These are phyloP conservation scores for Ilyonectria destructans DNA, from an alignment of 2,329 filamentous ascomycete genomes.

Conservation along the genomic window DNA sequence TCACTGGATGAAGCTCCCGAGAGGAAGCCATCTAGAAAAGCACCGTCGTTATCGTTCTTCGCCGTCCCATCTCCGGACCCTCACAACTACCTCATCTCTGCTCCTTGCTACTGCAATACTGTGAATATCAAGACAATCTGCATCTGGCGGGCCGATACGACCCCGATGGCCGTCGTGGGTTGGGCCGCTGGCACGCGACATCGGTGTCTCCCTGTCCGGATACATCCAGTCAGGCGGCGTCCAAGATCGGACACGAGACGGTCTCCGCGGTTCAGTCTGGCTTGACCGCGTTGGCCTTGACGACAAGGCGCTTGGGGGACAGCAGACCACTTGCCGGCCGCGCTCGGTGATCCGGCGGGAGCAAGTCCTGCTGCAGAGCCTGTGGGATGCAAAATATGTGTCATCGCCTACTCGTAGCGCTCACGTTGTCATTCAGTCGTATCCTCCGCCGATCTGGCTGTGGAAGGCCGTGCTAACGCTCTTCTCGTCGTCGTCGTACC, in stretches of 20 bases:
- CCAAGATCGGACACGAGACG: slow-evolving; percentile 43
- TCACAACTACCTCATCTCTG: slow-evolving; percentile 16
- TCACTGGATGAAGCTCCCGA: slow-evolving; percentile 14
- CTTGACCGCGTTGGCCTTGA: slow-evolving; percentile 43
- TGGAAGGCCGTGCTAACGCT: slow-evolving; percentile 98
- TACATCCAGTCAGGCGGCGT: slow-evolving; percentile 39
- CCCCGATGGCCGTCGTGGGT: slow-evolving; percentile 41
- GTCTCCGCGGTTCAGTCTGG: slow-evolving; percentile 40
- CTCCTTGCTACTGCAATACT: slow-evolving; percentile 43
- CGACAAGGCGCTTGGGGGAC: slow-evolving; percentile 44
- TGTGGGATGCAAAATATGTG: slow-evolving; percentile 49
- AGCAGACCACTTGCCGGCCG: slow-evolving; percentile 39
- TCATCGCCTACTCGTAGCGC: slow-evolving; percentile 50
- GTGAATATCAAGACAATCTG: slow-evolving; percentile 51
- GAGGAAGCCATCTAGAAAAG: not conserved
- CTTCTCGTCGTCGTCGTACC: slow-evolving; percentile 92
- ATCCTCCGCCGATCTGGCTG: slow-evolving; percentile 85
- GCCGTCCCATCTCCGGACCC: slow-evolving; percentile 25
- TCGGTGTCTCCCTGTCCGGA: slow-evolving; percentile 41
- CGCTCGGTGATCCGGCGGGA: slow-evolving; percentile 42
- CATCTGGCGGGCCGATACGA: slow-evolving; percentile 46
- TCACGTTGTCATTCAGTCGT: slow-evolving; percentile 62
- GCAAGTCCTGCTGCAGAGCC: slow-evolving; percentile 46
- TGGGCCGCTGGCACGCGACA: slow-evolving; percentile 41
- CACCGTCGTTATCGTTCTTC: slow-evolving; percentile 30